Percentiles rank a stretch among this genome's conserved stretches.
These are phyloP conservation scores for Lycium barbarum DNA, from an alignment of 257 asterid genomes.

Conservation along the genomic window DNA sequence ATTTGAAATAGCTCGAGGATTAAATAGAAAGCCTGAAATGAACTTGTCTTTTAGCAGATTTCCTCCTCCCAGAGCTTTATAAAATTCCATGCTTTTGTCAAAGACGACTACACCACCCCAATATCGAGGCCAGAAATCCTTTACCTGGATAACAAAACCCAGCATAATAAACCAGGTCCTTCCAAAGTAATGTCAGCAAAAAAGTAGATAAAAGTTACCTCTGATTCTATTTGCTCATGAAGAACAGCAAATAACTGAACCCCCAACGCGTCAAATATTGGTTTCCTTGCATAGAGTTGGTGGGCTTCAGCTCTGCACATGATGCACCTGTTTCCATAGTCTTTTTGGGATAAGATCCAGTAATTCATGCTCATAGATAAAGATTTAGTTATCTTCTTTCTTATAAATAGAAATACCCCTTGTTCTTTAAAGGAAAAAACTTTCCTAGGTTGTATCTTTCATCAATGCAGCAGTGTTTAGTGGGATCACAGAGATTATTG, in stretches of 20 bases:
- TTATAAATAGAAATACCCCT: background rate
- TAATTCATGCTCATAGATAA: conserved; percentile 14
- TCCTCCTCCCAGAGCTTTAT: conserved; percentile 91
- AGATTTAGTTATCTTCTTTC: background rate
- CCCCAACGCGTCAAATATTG: conserved; percentile 85
- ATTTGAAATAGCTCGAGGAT: conserved; percentile 83
- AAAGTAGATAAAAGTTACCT: conserved; percentile 50
- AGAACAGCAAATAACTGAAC: conserved; percentile 72
- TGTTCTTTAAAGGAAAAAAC: background rate
- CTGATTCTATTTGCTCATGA: conserved; percentile 80
- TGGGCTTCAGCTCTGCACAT: conserved; percentile 98
- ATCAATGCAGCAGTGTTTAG: background rate
- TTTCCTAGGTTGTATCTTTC: conserved; percentile 5
- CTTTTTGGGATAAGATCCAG: conserved; percentile 8
- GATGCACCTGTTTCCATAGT: conserved; percentile 47
- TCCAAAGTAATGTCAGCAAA: background rate
- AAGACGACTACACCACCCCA: conserved; percentile 83
- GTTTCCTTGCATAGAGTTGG: conserved; percentile 79
- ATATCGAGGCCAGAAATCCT: conserved; percentile 88
- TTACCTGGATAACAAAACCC: conserved; percentile 52
- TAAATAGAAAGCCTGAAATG: conserved; percentile 77
- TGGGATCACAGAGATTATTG: background rate
- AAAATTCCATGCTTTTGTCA: conserved; percentile 67
- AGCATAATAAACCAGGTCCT: conserved; percentile 28
- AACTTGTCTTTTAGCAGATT: conserved; percentile 78